Evolutionary conservation across 2,329 filamentous ascomycete genomes (phyloP).

Genomic region (Hortaea sp.): DNA sequence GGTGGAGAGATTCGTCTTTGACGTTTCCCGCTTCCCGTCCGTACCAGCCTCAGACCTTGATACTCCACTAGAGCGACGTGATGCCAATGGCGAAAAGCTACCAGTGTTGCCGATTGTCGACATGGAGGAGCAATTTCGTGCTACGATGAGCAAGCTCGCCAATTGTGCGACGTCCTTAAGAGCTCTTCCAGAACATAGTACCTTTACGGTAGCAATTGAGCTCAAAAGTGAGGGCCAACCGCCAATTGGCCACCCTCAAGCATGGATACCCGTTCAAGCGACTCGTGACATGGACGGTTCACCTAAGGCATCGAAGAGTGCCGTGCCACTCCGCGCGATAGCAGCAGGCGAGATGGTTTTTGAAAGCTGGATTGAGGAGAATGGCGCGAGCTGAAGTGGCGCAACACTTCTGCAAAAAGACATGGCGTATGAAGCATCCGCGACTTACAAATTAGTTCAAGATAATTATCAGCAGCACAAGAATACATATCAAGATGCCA

Average conservation of each 20-base stretch:
- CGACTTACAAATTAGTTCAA: conserved; percentile 48
- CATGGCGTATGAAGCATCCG: too few relatives aligned
- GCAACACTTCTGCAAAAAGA: too few relatives aligned
- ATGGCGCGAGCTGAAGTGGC: neutral
- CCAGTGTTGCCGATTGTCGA: conserved; percentile 34
- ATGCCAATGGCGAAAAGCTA: conserved; percentile 12
- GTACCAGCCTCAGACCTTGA: conserved; percentile 39
- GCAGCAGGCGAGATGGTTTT: conserved; percentile 56
- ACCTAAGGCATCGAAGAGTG: conserved; percentile 16
- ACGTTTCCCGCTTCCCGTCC: conserved; percentile 46
- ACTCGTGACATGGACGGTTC: neutral
- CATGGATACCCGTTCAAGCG: conserved; percentile 49
- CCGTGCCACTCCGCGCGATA: conserved; percentile 52
- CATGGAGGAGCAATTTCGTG: conserved; percentile 63
- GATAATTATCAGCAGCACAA: conserved; percentile 73
- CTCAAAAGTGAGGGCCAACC: conserved; percentile 49
- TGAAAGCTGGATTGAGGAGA: conserved; percentile 56
- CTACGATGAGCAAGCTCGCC: conserved; percentile 52
- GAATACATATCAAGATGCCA: conserved; percentile 63
- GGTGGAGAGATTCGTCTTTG: conserved; percentile 51
- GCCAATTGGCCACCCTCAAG: conserved; percentile 41
- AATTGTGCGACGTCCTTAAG: conserved; percentile 49
- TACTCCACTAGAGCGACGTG: conserved; percentile 38
- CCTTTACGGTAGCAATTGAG: conserved; percentile 68
- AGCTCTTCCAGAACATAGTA: conserved; percentile 53